Base-by-base conservation (phyloP, 805 yeast genomes). In the Metschnikowia proteae region DNA sequence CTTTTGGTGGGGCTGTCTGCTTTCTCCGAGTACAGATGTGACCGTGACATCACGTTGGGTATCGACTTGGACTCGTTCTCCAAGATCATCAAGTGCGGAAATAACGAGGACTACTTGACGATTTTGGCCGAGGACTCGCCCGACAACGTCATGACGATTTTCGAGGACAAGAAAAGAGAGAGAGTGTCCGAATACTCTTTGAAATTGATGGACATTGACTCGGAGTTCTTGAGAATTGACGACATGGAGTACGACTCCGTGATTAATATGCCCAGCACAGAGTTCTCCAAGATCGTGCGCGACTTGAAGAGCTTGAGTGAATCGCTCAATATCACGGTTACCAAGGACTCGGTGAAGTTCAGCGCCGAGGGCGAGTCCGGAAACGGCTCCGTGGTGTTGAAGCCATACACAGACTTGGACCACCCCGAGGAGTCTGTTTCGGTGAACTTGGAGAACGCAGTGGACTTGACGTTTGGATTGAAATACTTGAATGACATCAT, bases 201-300 rank as follows among this genome's bases (percentile, higher is more conserved):
- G 65, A 90, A 90, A 67, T 80, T 94, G 65, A 90, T 94, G 96
- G 96, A 92, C 64, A 89, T 94, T 58, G 98, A 94, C 67, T 88
- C 96, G 46, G 98, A 94, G 65, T 88, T 88, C 73, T 80, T 94
- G 61, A 84, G 87, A 60, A 88, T 94, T 65, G 98, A 95, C 60
- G 98, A 90, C 60, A 84, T 91, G 82, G 95, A 88, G 55, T 87
- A 86, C 66, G 96, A 88, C 64, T 82, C 94, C 34, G 83, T 86
- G 53, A 78, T 94, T 60, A 82, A 88, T 50, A 80, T 94, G 86
- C 96, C 98, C 51, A 75, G 96, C 25, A 60, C 78, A 26, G 98
- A 92, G 61, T 89, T 94, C 70, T 83, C 94, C 65, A 89, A 90
- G 66, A 84, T 88, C 56, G 87, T 89, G 46, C 82, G 96, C 60